phyloP scores from a whole-genome alignment of 805 yeast genomes.

The Wickerhamiella qilinensis region DNA sequence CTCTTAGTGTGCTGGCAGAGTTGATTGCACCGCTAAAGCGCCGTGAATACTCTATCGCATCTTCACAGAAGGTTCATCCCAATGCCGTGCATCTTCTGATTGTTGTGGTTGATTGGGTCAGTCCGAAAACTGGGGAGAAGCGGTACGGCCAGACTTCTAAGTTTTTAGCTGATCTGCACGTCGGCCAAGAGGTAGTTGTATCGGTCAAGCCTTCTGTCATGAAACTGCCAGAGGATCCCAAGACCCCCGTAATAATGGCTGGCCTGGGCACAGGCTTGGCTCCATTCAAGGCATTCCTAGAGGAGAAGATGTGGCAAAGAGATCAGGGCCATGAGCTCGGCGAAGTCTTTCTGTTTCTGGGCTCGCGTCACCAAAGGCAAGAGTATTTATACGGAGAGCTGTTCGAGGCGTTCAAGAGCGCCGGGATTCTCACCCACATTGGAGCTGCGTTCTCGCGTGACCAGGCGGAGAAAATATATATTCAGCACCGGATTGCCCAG shows the following conservation, averaged over 20 bases:
- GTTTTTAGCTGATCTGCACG: constrained; percentile 58
- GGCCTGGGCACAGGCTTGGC: constrained; percentile 97
- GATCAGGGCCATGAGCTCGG: constrained; percentile 83
- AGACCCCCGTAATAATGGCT: constrained; percentile 88
- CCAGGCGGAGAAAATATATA: constrained; percentile 85
- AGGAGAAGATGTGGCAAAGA: constrained; percentile 87
- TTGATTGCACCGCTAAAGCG: constrained; percentile 79
- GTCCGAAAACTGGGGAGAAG: constrained; percentile 54
- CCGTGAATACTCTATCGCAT: constrained; percentile 95
- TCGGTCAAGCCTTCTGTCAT: constrained; percentile 93
- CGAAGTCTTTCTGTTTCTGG: constrained; percentile 70
- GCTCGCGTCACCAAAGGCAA: constrained; percentile 89
- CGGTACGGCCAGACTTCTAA: constrained; percentile 93
- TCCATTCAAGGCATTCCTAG: constrained; percentile 94
- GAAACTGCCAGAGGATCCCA: constrained; percentile 80
- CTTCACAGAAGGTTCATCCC: constrained; percentile 84
- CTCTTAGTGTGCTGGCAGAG: constrained; percentile 48
- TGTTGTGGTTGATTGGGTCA: constrained; percentile 94
- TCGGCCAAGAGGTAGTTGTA: constrained; percentile 80
- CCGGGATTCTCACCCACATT: constrained; percentile 80
- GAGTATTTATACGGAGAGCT: constrained; percentile 92
- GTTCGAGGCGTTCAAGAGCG: constrained; percentile 92
- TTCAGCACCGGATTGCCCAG: constrained; percentile 84
- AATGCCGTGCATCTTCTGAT: constrained; percentile 80
- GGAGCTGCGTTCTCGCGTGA: constrained; percentile 99